Conservation (phyloP, 345 rosid species). For the Streptanthus diversifolius region DNA sequence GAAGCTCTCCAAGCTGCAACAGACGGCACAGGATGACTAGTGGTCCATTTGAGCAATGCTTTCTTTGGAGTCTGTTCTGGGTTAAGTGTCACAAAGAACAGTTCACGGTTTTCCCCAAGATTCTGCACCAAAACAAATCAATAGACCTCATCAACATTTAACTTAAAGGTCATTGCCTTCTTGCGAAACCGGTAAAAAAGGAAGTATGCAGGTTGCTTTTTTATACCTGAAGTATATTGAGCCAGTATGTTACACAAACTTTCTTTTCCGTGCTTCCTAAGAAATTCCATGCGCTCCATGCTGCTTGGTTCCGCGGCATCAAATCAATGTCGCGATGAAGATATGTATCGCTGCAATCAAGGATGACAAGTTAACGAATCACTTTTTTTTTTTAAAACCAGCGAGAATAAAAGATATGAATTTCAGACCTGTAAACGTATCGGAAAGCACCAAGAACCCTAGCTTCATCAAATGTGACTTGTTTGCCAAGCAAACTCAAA, state of each 20-base stretch:
- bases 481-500: constrained; percentile 51
- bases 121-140: constrained; percentile 48
- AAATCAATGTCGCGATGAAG: constrained; percentile 72
- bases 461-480: constrained; percentile 67
- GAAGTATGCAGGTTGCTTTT: not conserved
- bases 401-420: not conserved
- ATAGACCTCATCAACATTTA: not conserved
- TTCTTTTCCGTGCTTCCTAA: constrained; percentile 61
- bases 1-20: constrained; percentile 84
- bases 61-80: constrained; percentile 60
- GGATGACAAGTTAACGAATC: not conserved
- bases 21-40: constrained; percentile 89
- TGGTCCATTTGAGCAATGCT: constrained; percentile 71
- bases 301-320: constrained; percentile 77
- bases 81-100: constrained; percentile 80
- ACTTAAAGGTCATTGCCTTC: not conserved
- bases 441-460: constrained; percentile 86
- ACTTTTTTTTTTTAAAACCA: not conserved
- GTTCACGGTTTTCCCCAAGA: constrained; percentile 58
- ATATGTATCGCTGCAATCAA: constrained; percentile 60
- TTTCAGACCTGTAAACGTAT: constrained; percentile 66
- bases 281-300: constrained; percentile 98
- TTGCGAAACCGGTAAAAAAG: not conserved
- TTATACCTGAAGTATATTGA: constrained; percentile 83
- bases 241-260: constrained; percentile 92